A percentile compares a stretch with the other conserved stretches of the same genome.
These are phyloP conservation scores for Fusarium agapanthi DNA, from an alignment of 2,329 filamentous ascomycete species.

Conservation along the genomic window DNA sequence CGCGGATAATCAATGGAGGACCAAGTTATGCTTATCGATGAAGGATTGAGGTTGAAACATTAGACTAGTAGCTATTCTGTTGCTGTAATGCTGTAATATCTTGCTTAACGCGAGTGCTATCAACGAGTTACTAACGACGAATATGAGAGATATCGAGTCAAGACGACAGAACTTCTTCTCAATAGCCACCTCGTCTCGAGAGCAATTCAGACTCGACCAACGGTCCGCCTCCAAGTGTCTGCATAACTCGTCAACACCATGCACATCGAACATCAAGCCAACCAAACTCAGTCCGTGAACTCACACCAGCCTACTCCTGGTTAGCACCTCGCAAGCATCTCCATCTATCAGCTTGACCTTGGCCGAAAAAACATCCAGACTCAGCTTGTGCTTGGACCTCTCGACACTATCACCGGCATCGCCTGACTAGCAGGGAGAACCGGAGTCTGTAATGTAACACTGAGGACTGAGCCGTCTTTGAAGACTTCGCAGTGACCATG, in stretches of 20 bases:
- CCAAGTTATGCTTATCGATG: neutral
- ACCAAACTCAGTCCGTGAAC: neutral
- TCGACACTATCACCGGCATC: neutral
- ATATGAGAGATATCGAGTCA: neutral
- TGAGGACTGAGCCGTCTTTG: neutral
- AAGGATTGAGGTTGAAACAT: neutral
- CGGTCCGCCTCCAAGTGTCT: neutral
- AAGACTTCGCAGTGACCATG: neutral
- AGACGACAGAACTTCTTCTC: neutral
- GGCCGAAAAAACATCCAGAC: slow-evolving; percentile 1
- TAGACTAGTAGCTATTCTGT: neutral
- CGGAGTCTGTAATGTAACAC: neutral
- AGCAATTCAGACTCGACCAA: neutral
- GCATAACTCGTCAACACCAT: neutral
- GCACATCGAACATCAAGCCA: neutral
- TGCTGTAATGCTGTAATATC: neutral
- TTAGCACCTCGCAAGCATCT: neutral
- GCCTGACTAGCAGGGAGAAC: slow-evolving; percentile 4
- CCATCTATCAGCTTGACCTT: neutral
- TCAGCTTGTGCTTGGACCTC: slow-evolving; percentile 19
- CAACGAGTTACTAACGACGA: neutral
- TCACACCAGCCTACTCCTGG: slow-evolving; percentile 11
- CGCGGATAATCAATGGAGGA: neutral
- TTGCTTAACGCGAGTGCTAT: neutral
- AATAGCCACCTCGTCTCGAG: neutral